Percentiles rank a stretch among this genome's conserved stretches.
Evolutionary conservation across 306 rosid species (phyloP).

Genomic region (Clitoria ternatea): DNA sequence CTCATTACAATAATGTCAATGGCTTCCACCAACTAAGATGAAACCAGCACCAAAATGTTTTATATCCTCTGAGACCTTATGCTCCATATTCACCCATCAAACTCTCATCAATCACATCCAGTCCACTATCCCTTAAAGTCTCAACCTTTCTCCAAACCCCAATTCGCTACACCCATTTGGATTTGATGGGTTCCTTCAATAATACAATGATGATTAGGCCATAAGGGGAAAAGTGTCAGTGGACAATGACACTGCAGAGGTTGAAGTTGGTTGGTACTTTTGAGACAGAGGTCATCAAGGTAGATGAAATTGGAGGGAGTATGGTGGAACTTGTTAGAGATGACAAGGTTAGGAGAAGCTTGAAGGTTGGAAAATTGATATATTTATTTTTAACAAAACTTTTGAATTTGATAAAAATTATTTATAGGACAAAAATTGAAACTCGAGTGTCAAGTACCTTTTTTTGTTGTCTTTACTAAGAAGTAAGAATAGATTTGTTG

Average conservation of each 20-base stretch:
- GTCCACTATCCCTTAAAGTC: constrained; percentile 46
- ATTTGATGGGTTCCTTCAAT: no score
- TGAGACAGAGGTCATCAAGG: no score
- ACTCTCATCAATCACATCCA: constrained; percentile 56
- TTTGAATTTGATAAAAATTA: not conserved
- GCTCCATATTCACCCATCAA: constrained; percentile 54
- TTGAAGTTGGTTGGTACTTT: no score
- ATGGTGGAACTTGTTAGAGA: no score
- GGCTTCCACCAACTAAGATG: constrained; percentile 30
- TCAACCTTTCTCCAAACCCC: constrained; percentile 55
- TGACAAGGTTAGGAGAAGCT: no score
- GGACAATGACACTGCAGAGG: no score
- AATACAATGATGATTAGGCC: no score
- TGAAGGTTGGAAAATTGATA: no score
- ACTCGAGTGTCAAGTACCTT: not conserved
- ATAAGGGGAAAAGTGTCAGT: no score
- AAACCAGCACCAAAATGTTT: constrained; percentile 11
- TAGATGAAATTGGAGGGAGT: no score
- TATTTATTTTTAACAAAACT: not conserved
- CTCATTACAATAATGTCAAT: constrained; percentile 27
- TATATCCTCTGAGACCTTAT: constrained; percentile 43
- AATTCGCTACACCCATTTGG: constrained; percentile 63
- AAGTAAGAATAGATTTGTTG: not conserved
- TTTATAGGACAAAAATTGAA: not conserved
- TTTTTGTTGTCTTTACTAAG: not conserved